These are phyloP conservation scores for Caryopteris hybrid DNA, from an alignment of 305 asterid species.

Conservation along the genomic window DNA sequence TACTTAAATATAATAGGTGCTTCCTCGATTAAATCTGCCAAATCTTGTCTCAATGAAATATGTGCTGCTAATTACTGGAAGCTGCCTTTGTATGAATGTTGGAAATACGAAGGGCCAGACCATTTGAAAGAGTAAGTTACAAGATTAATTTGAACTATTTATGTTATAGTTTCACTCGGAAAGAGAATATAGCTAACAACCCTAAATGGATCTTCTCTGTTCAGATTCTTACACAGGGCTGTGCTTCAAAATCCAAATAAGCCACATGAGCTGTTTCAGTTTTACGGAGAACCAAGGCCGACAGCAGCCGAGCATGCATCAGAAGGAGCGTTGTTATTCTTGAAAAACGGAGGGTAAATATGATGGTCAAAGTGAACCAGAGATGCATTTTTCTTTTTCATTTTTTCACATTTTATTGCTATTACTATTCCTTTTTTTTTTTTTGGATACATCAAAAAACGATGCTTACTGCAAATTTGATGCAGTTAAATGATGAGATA, in stretches of 20 bases:
- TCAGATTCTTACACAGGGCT: slow-evolving; percentile 63
- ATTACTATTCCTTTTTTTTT: too few species aligned
- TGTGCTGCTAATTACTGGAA: slow-evolving; percentile 89
- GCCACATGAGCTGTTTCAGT: slow-evolving; percentile 39
- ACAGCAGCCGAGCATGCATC: slow-evolving; percentile 88
- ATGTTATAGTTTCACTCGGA: background rate
- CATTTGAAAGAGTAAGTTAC: slow-evolving; percentile 77
- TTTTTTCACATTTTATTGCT: too few species aligned
- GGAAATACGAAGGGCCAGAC: slow-evolving; percentile 60
- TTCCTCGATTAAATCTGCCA: slow-evolving; percentile 40
- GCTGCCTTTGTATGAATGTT: slow-evolving; percentile 80
- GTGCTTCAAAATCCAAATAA: slow-evolving; percentile 48
- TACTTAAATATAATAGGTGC: slow-evolving; percentile 38
- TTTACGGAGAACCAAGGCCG: slow-evolving; percentile 67
- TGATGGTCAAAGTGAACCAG: background rate
- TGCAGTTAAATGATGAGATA: too few species aligned
- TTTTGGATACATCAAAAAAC: too few species aligned
- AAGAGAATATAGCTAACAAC: background rate
- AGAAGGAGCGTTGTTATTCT: slow-evolving; percentile 71
- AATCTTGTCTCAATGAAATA: slow-evolving; percentile 58
- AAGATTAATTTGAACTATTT: background rate
- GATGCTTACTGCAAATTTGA: too few species aligned
- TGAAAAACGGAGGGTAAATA: slow-evolving; percentile 51
- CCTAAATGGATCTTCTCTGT: background rate
- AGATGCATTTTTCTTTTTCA: background rate